Evolutionary conservation across 495 filamentous ascomycete genomes (phyloP).

Genomic region (Talaromyces ruber): DNA sequence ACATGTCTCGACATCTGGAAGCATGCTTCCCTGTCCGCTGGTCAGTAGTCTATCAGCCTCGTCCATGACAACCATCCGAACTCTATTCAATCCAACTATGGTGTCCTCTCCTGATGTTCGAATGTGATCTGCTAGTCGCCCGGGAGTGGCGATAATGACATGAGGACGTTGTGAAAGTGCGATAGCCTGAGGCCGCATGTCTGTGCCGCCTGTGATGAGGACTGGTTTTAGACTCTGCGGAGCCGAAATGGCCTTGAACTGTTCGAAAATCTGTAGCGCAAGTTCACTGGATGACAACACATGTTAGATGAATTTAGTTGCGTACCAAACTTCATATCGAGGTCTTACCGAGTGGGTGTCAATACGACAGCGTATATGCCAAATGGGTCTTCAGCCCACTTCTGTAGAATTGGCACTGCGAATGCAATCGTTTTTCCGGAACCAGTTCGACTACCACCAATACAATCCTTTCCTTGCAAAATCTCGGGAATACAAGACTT

Average conservation of each 20-base stretch:
- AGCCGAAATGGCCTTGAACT: conserved; percentile 83
- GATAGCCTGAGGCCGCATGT: conserved; percentile 87
- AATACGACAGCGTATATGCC: conserved; percentile 85
- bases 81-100: conserved; percentile 64
- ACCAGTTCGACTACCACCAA: conserved; percentile 88
- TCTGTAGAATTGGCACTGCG: conserved; percentile 84
- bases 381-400: conserved; percentile 85
- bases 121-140: conserved; percentile 91
- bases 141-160: conserved; percentile 89
- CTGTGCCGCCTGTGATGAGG: conserved; percentile 82
- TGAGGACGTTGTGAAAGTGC: conserved; percentile 75
- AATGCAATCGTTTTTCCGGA: conserved; percentile 99
- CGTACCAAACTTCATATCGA: not conserved
- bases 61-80: conserved; percentile 83
- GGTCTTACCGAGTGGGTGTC: conserved; percentile 69
- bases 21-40: conserved; percentile 70
- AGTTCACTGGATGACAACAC: conserved; percentile 53
- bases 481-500: conserved; percentile 86
- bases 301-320: not conserved
- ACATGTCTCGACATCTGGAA: conserved; percentile 87
- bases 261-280: conserved; percentile 91
- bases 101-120: conserved; percentile 84
- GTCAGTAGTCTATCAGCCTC: conserved; percentile 90
- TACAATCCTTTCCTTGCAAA: conserved; percentile 81
- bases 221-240: conserved; percentile 77